phyloP scores from a whole-genome alignment of 2,329 filamentous ascomycete species.

The Sclerotinia spermophila region DNA sequence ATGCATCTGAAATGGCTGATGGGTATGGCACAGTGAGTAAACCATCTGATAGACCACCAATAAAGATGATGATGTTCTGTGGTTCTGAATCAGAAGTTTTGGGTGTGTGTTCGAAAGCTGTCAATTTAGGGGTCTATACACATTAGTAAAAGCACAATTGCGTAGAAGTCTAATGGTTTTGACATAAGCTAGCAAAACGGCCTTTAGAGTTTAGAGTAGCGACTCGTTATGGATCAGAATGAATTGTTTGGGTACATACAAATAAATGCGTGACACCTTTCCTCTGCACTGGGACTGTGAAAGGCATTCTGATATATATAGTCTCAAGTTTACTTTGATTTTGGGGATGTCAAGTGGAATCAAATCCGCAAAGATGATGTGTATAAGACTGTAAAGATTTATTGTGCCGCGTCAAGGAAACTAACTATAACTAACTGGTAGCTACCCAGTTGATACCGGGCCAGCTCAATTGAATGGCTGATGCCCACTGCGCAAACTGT shows the following conservation, averaged over 20 bases:
- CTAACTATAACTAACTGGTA: not conserved
- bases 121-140: conserved; percentile 31
- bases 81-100: conserved; percentile 19
- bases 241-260: conserved; percentile 17
- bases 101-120: conserved; percentile 37
- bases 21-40: conserved; percentile 49
- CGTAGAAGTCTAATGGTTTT: not conserved
- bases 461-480: not conserved
- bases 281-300: conserved; percentile 4
- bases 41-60: conserved; percentile 54
- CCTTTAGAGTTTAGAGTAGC: not conserved
- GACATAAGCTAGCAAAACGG: not conserved
- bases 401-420: not conserved
- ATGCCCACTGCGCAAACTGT: not conserved
- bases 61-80: conserved; percentile 49
- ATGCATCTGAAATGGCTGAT: conserved; percentile 37
- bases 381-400: not conserved
- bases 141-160: not conserved
- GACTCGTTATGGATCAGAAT: not conserved
- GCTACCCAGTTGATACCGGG: not conserved
- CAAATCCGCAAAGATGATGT: not conserved
- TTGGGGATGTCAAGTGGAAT: not conserved
- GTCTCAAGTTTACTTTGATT: not conserved
- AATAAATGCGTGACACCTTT: conserved; percentile 24
- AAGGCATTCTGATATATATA: not conserved